Base-by-base conservation (phyloP, 1,284 basidiomycete genomes). In the Apiotrichum porosum region DNA sequence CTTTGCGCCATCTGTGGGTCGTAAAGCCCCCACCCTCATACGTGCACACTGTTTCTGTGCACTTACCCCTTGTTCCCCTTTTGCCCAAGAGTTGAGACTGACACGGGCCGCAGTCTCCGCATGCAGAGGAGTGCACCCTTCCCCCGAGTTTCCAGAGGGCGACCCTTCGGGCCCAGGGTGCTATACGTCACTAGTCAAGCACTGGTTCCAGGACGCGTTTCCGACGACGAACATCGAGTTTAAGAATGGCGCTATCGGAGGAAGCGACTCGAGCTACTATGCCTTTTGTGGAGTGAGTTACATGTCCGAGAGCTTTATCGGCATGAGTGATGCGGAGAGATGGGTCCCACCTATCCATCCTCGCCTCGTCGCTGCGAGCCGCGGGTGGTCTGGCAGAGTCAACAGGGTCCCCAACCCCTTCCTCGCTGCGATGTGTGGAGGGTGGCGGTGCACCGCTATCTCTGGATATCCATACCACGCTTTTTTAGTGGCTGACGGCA, bases 221-320 rank as follows among this genome's bases (percentile, higher is more conserved):
- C 65, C 67, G 3, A 48, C 51, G 24, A 33, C 46, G 3, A 15
- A 40, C 5, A 41, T 59, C 44, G 51, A 64, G 36, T 51, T 67
- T 10, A 48, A 54, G 47, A 73, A 73, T 47, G 68, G 68, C 14
- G 71, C 71, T 2, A 69, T 73, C 23, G 71, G 71, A 4, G 71
- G 68, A 9, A 71, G 70, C 62, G 71, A 73, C 47, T 69, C 66
- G 39, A 68, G 68, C 39, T 73, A 71, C 56, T 73, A 72, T 46
- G 68, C 71, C 3, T 73, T 73, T 57, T 73, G 71, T 41, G 71
- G 71, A 1, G 65, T 68, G 31, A 38, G 58, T 51, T 23, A 14
- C 14, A 6, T 34, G 8, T n/a, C n/a, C n/a, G n/a, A n/a, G n/a
- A n/a, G n/a, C n/a, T 6, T 12, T 34, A 34, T 34, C 32, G 32